phyloP scores from a whole-genome alignment of 192 early-diverging fungal species.

The Linnemannia elongata region DNA sequence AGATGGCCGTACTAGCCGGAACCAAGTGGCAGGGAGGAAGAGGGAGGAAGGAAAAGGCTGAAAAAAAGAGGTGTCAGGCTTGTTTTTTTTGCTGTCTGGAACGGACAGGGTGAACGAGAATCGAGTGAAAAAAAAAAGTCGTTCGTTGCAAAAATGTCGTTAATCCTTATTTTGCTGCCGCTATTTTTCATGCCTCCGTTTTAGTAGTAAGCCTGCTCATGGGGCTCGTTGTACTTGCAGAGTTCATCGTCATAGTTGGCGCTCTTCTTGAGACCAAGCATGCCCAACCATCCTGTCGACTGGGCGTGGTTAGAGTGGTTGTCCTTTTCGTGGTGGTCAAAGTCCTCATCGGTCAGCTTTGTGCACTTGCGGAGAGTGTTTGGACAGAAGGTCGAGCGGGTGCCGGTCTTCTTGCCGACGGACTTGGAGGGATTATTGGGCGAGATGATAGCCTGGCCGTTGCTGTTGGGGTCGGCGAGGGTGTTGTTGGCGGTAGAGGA shows the following conservation, averaged over 20 bases:
- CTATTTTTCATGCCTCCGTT: too few relatives aligned
- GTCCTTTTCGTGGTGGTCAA: constrained; percentile 16
- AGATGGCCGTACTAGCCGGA: neutral
- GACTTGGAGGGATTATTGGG: constrained; percentile 22
- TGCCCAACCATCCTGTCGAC: constrained; percentile 32
- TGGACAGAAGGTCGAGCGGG: constrained; percentile 51
- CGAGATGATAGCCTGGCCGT: constrained; percentile 1
- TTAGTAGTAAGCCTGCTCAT: constrained; percentile 33
- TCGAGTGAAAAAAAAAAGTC: neutral
- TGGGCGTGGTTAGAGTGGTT: neutral
- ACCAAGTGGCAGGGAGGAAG: neutral
- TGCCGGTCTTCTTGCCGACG: constrained; percentile 37
- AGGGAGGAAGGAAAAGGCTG: neutral
- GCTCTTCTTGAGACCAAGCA: constrained; percentile 32
- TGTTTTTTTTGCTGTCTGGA: neutral
- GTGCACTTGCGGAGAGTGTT: constrained; percentile 24
- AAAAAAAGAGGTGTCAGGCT: neutral
- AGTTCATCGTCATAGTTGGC: constrained; percentile 22
- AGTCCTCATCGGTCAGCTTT: constrained; percentile 30
- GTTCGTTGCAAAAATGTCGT: too few relatives aligned
- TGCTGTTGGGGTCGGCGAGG: neutral
- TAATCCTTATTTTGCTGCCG: neutral
- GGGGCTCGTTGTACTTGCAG: constrained; percentile 22
- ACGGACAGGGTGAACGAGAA: neutral
- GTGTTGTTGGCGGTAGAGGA: neutral